Evolutionary conservation across 2,329 filamentous ascomycete species (phyloP).

Genomic region (Aspergillus quadricinctus): DNA sequence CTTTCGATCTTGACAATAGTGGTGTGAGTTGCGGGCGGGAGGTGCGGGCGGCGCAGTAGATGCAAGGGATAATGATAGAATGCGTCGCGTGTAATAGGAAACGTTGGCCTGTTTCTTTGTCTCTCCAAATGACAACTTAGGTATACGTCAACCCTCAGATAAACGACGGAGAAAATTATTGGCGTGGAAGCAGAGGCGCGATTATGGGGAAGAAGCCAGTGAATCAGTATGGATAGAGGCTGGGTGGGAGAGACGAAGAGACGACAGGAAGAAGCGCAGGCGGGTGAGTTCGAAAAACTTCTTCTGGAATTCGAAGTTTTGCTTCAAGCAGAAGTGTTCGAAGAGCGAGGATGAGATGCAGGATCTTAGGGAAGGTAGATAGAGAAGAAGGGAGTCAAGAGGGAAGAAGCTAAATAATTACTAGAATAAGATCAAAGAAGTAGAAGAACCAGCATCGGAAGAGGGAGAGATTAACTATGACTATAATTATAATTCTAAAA

Average conservation of each 20-base stretch:
- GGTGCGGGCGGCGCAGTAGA: conserved; percentile 25
- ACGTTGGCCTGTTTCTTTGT: conserved; percentile 4
- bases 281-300: conserved; percentile 17
- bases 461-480: conserved; percentile 2
- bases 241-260: too few species aligned
- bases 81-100: conserved; percentile 29
- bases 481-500: conserved; percentile 1
- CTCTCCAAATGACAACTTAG: background rate
- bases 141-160: background rate
- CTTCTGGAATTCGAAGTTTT: background rate
- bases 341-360: conserved; percentile 13
- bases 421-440: conserved; percentile 1
- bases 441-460: conserved; percentile 1
- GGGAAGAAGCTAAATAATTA: background rate
- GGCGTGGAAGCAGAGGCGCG: background rate
- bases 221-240: background rate
- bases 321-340: conserved; percentile 5
- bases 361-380: conserved; percentile 2
- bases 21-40: conserved; percentile 17
- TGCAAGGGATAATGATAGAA: conserved; percentile 25
- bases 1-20: conserved; percentile 13
- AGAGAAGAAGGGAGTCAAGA: background rate
- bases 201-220: background rate
- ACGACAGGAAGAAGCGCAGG: conserved; percentile 12
- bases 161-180: background rate